Percentiles rank a stretch among this genome's conserved stretches.
phyloP scores from a whole-genome alignment of 2,329 filamentous ascomycete genomes.

The Penicillium sclerotiorum region DNA sequence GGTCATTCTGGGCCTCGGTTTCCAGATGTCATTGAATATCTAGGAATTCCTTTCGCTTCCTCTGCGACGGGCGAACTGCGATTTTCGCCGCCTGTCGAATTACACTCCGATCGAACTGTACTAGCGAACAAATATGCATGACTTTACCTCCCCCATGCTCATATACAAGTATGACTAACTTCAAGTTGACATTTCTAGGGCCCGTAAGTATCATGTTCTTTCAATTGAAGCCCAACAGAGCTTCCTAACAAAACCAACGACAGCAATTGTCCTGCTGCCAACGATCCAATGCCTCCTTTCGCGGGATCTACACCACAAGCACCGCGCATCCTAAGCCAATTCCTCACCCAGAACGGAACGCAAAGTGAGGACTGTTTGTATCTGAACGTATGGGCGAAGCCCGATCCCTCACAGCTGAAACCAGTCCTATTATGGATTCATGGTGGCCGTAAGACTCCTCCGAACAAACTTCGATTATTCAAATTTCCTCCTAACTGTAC shows the following conservation, averaged over 20 bases:
- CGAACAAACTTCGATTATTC: not conserved
- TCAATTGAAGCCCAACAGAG: too few relatives aligned
- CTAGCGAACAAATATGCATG: not conserved
- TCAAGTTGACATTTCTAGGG: conserved; percentile 2
- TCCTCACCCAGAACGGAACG: conserved; percentile 21
- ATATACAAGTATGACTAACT: too few relatives aligned
- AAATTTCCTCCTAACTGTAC: not conserved
- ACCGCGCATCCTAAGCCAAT: conserved; percentile 20
- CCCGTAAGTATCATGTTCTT: conserved; percentile 11
- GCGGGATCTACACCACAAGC: conserved; percentile 26
- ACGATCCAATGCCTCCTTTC: conserved; percentile 19
- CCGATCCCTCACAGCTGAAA: conserved; percentile 25
- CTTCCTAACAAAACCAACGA: not conserved
- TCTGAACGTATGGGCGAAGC: conserved; percentile 36
- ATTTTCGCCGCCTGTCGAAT: conserved; percentile 26
- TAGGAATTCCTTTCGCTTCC: conserved; percentile 33
- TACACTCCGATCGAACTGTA: conserved; percentile 3
- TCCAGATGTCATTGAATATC: conserved; percentile 26
- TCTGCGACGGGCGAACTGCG: conserved; percentile 31
- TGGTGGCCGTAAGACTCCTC: conserved; percentile 32
- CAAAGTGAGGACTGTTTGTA: conserved; percentile 42
- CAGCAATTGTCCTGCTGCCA: conserved; percentile 29
- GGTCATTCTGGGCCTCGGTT: conserved; percentile 21
- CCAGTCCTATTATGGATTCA: conserved; percentile 47
- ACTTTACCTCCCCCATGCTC: not conserved